Base-by-base conservation (phyloP, 2,329 filamentous ascomycete species). In the Penicillium glabrum region DNA sequence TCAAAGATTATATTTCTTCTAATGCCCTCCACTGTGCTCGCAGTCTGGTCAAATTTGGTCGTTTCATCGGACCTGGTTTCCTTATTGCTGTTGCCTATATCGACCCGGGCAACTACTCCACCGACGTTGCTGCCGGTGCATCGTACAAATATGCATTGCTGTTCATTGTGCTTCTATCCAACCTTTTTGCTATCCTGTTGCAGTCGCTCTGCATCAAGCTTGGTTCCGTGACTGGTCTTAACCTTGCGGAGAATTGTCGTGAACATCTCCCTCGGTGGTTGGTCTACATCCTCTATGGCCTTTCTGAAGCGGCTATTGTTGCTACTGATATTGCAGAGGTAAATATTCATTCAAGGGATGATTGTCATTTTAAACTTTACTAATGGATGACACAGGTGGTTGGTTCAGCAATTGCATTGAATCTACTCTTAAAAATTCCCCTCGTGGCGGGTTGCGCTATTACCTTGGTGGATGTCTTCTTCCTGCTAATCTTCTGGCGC, bases 321-420 rank as follows among this genome's bases (percentile, higher is more conserved):
- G 87, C 87, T 0, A 90, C 87, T 0, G 87, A 90, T 69, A 85
- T 90, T 61, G 87, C 87, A 55, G 87, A 89, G 74, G 83, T 83
- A 65, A 61, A 73, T 53, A 48, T 45, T 2, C 11, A 39, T 24
- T 11, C 9, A 9, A 24, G 24, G 26, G n/a, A 16, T 27, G 43
- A 37, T 9, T 9, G 19, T 4, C 44, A n/a, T 33, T 11, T 19
- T 2, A 14, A 50, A 37, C 24, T 14, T 8, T 21, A 29, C 53
- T 59, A 43, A 59, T 21, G 13, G 14, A 29, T 46, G 13, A 26
- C 19, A n/a, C 60, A 79, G 79, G 82, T 85, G 51, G 79, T 85
- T 62, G 82, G 82, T 43, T 82, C 80, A 9, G 82, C 82, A 9
- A 85, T 85, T 61, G 80, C 82, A 23, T 69, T 84, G 43, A 83